Conservation (phyloP, 148 eudicot genomes). For the Dysphania ambrosioides region DNA sequence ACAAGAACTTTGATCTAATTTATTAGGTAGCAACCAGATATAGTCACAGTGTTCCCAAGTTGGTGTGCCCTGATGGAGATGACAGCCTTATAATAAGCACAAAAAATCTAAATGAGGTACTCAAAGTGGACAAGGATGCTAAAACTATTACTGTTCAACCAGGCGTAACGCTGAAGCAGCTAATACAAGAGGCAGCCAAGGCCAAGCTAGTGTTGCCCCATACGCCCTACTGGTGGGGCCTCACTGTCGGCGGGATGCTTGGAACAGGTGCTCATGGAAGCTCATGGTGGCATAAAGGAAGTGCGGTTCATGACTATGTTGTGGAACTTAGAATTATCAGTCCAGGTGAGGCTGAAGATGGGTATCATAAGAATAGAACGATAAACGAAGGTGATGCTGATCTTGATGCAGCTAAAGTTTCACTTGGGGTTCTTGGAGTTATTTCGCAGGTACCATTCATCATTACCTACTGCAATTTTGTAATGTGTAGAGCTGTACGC, state of each 20-base stretch:
- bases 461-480: too few relatives aligned
- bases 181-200: constrained; percentile 55
- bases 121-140: constrained; percentile 23
- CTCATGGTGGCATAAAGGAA: constrained; percentile 62
- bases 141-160: constrained; percentile 46
- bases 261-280: constrained; percentile 87
- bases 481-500: background rate
- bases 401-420: constrained; percentile 63
- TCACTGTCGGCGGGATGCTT: constrained; percentile 66
- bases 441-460: constrained; percentile 52
- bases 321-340: constrained; percentile 48
- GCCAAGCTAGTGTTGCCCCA: constrained; percentile 62
- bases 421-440: constrained; percentile 90
- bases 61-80: constrained; percentile 57
- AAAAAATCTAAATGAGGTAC: constrained; percentile 35
- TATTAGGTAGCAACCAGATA: constrained; percentile 40
- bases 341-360: constrained; percentile 43
- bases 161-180: constrained; percentile 49
- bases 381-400: constrained; percentile 33
- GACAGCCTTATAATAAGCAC: constrained; percentile 71
- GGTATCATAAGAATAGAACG: constrained; percentile 40
- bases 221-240: constrained; percentile 80
- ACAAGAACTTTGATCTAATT: too few relatives aligned
- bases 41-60: constrained; percentile 61
- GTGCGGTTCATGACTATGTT: constrained; percentile 67